phyloP scores from a whole-genome alignment of 2,329 filamentous ascomycete species.

The Nemania abortiva region DNA sequence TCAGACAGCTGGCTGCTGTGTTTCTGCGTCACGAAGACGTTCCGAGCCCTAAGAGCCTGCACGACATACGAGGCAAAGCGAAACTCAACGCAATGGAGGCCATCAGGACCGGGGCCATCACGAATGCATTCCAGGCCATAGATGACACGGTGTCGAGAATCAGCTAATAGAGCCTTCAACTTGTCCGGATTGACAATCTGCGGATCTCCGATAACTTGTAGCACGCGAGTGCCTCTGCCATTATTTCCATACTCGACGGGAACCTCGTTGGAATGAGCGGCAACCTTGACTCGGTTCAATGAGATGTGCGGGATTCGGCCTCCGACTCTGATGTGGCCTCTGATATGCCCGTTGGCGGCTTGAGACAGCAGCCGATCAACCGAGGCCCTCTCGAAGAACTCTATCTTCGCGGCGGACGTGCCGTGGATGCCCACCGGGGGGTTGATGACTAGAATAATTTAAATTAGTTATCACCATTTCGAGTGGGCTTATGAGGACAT shows the following conservation, averaged over 20 bases:
- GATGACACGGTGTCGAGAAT: neutral
- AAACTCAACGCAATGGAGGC: conserved; percentile 18
- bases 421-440: conserved; percentile 2
- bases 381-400: conserved; percentile 33
- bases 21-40: conserved; percentile 18
- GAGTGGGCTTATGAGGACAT: no score
- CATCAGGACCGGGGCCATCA: neutral
- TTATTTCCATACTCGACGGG: neutral
- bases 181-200: neutral
- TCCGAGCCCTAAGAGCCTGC: conserved; percentile 27
- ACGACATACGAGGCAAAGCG: conserved; percentile 31
- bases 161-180: conserved; percentile 1
- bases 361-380: conserved; percentile 28
- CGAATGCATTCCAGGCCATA: conserved; percentile 22
- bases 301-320: conserved; percentile 18
- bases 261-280: conserved; percentile 12
- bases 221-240: conserved; percentile 23
- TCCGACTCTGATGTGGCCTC: conserved; percentile 21
- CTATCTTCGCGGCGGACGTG: conserved; percentile 27
- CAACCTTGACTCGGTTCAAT: conserved; percentile 19
- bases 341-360: neutral
- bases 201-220: conserved; percentile 21
- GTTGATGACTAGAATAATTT: conserved; percentile 7
- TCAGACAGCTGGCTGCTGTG: neutral
- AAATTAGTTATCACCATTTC: no score